Base-by-base conservation (phyloP, 2,329 filamentous ascomycete species). In the Calcarisporium arbuscula region DNA sequence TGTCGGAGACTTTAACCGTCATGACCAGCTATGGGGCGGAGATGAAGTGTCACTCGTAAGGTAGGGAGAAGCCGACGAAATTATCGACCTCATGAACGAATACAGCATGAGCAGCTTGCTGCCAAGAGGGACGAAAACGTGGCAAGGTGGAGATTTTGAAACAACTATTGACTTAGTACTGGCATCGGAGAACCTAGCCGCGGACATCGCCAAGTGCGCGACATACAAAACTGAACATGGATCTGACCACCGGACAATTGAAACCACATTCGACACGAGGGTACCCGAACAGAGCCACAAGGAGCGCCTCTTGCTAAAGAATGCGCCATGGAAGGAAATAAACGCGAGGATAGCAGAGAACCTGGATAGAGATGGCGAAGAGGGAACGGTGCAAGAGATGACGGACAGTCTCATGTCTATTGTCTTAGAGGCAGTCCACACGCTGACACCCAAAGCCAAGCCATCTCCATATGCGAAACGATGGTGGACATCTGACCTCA, bases 31-130 rank as follows among this genome's bases (percentile, higher is more conserved):
- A 8, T 48, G 28, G 47, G 44, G 41, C 38, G 47, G 41, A 18
- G 41, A 44, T 11, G 35, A 41, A 9, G 33, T 44, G 15, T 39
- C 23, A 5, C 14, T 28, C 11, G 27, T 22, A 15, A 51, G 52
- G 35, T 43, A 64, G 41, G 57, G 58, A n/a, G 53, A 62, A 47
- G 58, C 48, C 16, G 48, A 60, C 30, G 41, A 32, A 32, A 58
- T 61, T 28, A 52, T 62, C 30, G 42, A 60, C 32, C 42, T 62
- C 5, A 62, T 62, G 42, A 52, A 38, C 40, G 46, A 60, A 23
- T 49, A 48, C 39, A 35, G 32, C 27, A 50, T 63, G 3, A 36
- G 36, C 16, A 60, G 56, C 44, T 38, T 62, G 19, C 53, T 62
- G 4, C 55, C 48, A 25, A 32, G 49, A 39, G 55, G 53, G 2